These are phyloP conservation scores for Aspergillus caelatus DNA, from an alignment of 2,329 filamentous ascomycete genomes.

Conservation along the genomic window DNA sequence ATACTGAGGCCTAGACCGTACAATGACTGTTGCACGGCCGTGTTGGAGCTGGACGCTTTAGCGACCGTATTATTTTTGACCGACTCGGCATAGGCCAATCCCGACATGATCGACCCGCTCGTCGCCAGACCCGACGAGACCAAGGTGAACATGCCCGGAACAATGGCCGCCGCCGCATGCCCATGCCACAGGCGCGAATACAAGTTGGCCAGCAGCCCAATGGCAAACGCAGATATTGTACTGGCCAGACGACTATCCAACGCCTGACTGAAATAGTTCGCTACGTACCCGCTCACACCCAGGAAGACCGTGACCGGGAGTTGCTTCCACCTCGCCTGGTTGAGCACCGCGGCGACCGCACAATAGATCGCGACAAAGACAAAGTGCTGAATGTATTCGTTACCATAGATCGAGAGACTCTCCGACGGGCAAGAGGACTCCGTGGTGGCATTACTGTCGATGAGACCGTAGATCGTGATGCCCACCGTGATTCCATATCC, in stretches of 20 bases:
- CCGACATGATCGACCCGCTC: slow-evolving; percentile 57
- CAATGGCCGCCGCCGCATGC: slow-evolving; percentile 78
- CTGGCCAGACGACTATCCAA: slow-evolving; percentile 76
- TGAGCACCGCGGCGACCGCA: slow-evolving; percentile 73
- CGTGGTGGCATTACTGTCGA: slow-evolving; percentile 58
- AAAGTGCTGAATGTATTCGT: slow-evolving; percentile 58
- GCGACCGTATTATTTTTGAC: slow-evolving; percentile 36
- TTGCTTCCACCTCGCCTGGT: slow-evolving; percentile 77
- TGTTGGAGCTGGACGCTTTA: slow-evolving; percentile 8
- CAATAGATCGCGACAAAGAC: slow-evolving; percentile 74
- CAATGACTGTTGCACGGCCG: slow-evolving; percentile 20
- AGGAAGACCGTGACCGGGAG: slow-evolving; percentile 74
- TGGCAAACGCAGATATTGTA: slow-evolving; percentile 73
- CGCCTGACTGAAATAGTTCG: slow-evolving; percentile 49
- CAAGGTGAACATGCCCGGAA: slow-evolving; percentile 79
- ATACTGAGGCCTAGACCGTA: slow-evolving; percentile 46
- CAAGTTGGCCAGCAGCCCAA: slow-evolving; percentile 76
- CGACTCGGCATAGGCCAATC: slow-evolving; percentile 58
- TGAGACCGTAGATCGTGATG: slow-evolving; percentile 61
- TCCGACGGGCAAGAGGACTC: slow-evolving; percentile 42
- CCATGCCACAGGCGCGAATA: slow-evolving; percentile 73
- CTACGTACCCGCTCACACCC: slow-evolving; percentile 66
- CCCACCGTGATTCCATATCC: slow-evolving; percentile 72
- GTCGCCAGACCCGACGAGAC: slow-evolving; percentile 62
- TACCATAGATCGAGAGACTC: slow-evolving; percentile 49